These are phyloP conservation scores for Bisporella sp. DNA, from an alignment of 2,329 filamentous ascomycete genomes.

Conservation along the genomic window DNA sequence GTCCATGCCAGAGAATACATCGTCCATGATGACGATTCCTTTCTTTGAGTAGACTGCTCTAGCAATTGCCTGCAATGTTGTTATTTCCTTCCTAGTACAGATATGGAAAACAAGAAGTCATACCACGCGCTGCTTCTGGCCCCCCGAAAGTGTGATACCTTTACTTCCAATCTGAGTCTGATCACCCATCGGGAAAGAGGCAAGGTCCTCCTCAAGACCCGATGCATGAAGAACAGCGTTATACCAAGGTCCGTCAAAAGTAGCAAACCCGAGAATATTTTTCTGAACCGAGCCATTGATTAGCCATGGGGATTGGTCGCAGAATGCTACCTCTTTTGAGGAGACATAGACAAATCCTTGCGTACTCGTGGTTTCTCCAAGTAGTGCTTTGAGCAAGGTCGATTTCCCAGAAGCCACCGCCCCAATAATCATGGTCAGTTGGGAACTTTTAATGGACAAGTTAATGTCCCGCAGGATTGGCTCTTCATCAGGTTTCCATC, in stretches of 20 bases:
- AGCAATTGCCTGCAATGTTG: conserved; percentile 46
- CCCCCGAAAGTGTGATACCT: not conserved
- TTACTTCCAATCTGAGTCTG: not conserved
- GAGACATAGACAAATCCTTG: not conserved
- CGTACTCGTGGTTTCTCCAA: not conserved
- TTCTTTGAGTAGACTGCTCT: conserved; percentile 36
- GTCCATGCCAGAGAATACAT: conserved; percentile 25
- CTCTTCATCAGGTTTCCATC: not conserved
- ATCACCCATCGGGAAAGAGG: not conserved
- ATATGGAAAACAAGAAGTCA: too few species aligned
- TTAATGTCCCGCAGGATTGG: not conserved
- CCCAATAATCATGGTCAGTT: not conserved
- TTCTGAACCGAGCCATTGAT: not conserved
- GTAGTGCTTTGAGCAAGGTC: not conserved
- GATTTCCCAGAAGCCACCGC: not conserved
- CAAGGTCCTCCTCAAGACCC: not conserved
- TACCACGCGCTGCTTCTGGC: not conserved
- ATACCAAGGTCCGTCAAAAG: not conserved
- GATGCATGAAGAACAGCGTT: not conserved
- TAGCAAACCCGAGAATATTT: not conserved
- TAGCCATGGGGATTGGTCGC: not conserved
- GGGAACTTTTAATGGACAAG: not conserved
- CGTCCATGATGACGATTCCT: conserved; percentile 23
- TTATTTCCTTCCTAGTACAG: too few species aligned
- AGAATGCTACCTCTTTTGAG: not conserved